These are phyloP conservation scores for Globisporangium iwayamae DNA, from an alignment of 352 stramenopile species.

Conservation along the genomic window DNA sequence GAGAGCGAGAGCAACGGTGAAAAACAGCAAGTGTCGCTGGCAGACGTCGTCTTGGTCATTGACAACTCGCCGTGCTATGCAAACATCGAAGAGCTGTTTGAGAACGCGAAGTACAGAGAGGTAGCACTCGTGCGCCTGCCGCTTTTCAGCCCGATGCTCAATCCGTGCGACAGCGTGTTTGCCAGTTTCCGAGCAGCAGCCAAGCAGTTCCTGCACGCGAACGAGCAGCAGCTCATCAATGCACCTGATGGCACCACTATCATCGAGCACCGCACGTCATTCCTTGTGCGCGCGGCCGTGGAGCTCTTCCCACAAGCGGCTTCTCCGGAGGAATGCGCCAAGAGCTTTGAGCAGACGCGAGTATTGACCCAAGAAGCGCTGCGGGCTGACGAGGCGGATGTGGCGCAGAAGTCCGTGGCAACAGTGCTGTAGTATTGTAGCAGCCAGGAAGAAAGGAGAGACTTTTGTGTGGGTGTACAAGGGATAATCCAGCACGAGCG, in stretches of 20 bases:
- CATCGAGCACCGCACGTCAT: conserved; percentile 20
- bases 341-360: conserved; percentile 8
- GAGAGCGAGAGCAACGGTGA: neutral
- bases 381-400: neutral
- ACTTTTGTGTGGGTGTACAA: neutral
- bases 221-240: conserved; percentile 4
- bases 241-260: conserved; percentile 9
- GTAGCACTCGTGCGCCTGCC: conserved; percentile 14
- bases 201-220: conserved; percentile 13
- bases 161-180: conserved; percentile 15
- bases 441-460: neutral
- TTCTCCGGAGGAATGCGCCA: conserved; percentile 9
- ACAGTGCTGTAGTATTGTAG: conserved; percentile 5
- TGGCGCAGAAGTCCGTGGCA: neutral
- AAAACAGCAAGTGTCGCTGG: neutral
- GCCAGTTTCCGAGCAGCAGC: conserved; percentile 1
- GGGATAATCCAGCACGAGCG: neutral
- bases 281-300: conserved; percentile 12
- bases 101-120: conserved; percentile 1
- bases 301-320: conserved; percentile 8
- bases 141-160: conserved; percentile 3
- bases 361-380: conserved; percentile 4
- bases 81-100: neutral
- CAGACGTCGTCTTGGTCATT: conserved; percentile 13
- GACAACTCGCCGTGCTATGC: conserved; percentile 11